Percentiles rank a stretch among this genome's conserved stretches.
Evolutionary conservation across 352 stramenopile species (phyloP).

Genomic region (Phytophthora quininea): DNA sequence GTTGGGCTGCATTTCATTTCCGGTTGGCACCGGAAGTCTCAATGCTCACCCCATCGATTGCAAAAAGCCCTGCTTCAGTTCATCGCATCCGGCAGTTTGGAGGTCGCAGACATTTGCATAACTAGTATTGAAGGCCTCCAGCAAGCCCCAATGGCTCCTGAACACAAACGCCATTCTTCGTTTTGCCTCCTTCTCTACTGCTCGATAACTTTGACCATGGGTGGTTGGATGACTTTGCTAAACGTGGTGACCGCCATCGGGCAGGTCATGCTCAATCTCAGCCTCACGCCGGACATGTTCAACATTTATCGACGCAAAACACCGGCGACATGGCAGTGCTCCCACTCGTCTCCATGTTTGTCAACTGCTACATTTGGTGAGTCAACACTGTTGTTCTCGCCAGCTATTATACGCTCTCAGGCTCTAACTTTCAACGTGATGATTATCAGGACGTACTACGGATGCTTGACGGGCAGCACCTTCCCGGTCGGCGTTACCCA

Average conservation of each 20-base stretch:
- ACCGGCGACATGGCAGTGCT: slow-evolving; percentile 30
- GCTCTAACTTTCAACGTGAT: not conserved
- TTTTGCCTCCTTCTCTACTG: not conserved
- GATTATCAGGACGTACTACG: slow-evolving; percentile 26
- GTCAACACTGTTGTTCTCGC: not conserved
- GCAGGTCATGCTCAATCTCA: slow-evolving; percentile 29
- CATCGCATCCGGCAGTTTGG: too few relatives aligned
- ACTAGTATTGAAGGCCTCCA: too few relatives aligned
- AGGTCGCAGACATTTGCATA: too few relatives aligned
- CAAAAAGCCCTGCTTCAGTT: too few relatives aligned
- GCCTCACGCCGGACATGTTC: slow-evolving; percentile 20
- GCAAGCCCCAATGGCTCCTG: too few relatives aligned
- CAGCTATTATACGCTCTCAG: not conserved
- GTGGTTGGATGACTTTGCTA: slow-evolving; percentile 5
- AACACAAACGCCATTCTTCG: too few relatives aligned
- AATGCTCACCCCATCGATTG: too few relatives aligned
- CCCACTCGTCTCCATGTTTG: slow-evolving; percentile 33
- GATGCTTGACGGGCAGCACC: slow-evolving; percentile 16
- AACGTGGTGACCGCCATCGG: slow-evolving; percentile 19
- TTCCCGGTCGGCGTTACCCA: slow-evolving; percentile 24
- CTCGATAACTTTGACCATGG: slow-evolving; percentile 6
- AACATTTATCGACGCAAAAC: slow-evolving; percentile 19
- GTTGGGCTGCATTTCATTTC: too few relatives aligned
- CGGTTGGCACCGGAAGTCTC: too few relatives aligned
- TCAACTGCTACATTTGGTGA: slow-evolving; percentile 40